A percentile compares a stretch with the other conserved stretches of the same genome.
These are phyloP conservation scores for Erodium maritimum DNA, from an alignment of 345 rosid species.

Conservation along the genomic window DNA sequence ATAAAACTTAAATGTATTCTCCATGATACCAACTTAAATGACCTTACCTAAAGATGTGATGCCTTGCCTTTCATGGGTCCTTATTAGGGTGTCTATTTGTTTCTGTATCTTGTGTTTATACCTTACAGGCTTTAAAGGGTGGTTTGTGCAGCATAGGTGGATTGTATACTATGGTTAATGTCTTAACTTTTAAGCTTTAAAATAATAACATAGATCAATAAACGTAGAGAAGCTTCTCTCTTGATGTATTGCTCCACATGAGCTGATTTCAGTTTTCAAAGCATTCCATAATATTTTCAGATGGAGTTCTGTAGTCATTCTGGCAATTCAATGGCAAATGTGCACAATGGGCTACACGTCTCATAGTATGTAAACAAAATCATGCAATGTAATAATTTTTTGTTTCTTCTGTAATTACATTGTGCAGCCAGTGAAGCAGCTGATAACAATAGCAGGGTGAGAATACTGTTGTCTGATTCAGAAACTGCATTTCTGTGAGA, in stretches of 20 bases:
- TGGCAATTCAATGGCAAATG: neutral
- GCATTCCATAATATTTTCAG: neutral
- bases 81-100: neutral
- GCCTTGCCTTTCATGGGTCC: neutral
- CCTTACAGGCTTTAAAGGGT: neutral
- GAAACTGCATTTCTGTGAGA: conserved; percentile 4
- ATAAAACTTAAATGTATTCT: too few species aligned
- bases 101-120: neutral
- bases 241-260: neutral
- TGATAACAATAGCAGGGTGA: neutral
- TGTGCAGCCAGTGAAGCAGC: neutral
- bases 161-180: neutral
- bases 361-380: neutral
- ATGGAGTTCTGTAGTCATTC: neutral
- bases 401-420: neutral
- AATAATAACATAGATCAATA: too few species aligned
- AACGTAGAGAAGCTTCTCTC: too few species aligned
- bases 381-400: neutral
- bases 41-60: neutral
- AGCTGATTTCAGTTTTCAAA: neutral
- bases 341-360: neutral
- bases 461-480: neutral
- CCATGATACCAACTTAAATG: too few species aligned
- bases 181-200: neutral
- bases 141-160: neutral